These are phyloP conservation scores for Phoenix roebelenii DNA, from an alignment of 176 grass and related monocot genomes.

Conservation along the genomic window DNA sequence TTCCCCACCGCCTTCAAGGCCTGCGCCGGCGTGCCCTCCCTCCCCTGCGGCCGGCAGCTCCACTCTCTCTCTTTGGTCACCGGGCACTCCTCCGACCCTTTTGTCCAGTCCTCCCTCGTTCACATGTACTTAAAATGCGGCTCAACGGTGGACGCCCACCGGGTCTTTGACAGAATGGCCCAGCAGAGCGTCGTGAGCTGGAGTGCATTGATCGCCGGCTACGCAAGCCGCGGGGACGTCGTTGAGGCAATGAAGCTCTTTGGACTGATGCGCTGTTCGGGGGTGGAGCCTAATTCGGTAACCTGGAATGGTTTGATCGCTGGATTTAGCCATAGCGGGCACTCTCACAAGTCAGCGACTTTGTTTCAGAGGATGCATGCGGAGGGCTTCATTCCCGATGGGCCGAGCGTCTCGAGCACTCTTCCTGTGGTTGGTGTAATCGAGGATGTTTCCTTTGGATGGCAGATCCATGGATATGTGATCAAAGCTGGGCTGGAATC, in stretches of 20 bases:
- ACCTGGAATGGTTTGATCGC: conserved; percentile 61
- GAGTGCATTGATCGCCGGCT: conserved; percentile 40
- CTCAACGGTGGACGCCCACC: conserved; percentile 17
- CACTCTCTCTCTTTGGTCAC: conserved; percentile 32
- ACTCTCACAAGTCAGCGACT: conserved; percentile 15
- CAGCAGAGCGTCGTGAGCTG: conserved; percentile 31
- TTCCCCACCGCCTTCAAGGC: conserved; percentile 57
- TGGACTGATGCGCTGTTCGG: conserved; percentile 25
- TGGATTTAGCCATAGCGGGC: conserved; percentile 46
- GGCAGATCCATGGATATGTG: conserved; percentile 41
- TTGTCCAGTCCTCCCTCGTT: conserved; percentile 49
- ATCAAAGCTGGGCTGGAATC: conserved; percentile 31
- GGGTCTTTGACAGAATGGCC: conserved; percentile 42
- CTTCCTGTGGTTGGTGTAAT: conserved; percentile 39
- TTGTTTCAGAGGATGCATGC: conserved; percentile 37
- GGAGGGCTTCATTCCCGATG: conserved; percentile 34
- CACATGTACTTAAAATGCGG: conserved; percentile 43
- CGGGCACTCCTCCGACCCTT: conserved; percentile 27
- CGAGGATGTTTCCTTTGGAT: conserved; percentile 11
- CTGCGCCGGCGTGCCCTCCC: conserved; percentile 27
- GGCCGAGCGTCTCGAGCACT: conserved; percentile 28
- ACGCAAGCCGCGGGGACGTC: conserved; percentile 26
- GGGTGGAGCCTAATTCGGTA: conserved; percentile 39
- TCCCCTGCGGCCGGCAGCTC: conserved; percentile 28
- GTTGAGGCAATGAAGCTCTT: conserved; percentile 23